A percentile compares a stretch with the other conserved stretches of the same genome.
These are phyloP conservation scores for Penicillium parvum DNA, from an alignment of 495 filamentous ascomycete genomes.

Conservation along the genomic window DNA sequence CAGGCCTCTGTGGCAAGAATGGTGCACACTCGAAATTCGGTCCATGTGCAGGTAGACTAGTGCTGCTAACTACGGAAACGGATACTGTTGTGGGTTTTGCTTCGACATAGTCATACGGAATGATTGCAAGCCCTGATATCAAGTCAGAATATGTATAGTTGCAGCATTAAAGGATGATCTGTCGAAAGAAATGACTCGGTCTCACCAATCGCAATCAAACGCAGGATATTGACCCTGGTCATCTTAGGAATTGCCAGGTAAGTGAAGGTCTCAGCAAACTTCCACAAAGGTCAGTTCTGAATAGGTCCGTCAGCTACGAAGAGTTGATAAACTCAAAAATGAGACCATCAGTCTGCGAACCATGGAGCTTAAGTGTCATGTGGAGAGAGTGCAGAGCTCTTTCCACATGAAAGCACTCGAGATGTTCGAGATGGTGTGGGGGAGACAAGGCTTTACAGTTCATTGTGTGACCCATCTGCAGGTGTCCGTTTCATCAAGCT, in stretches of 20 bases:
- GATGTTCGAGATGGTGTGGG: not conserved
- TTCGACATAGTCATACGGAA: not conserved
- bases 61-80: conserved; percentile 3
- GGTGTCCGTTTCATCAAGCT: not conserved
- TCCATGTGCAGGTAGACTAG: conserved; percentile 1
- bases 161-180: not conserved
- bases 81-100: conserved; percentile 8
- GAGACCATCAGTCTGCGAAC: not conserved
- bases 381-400: not conserved
- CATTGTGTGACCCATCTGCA: conserved; percentile 1
- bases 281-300: conserved; percentile 1
- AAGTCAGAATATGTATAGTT: not conserved
- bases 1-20: conserved; percentile 15
- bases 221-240: not conserved
- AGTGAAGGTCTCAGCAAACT: conserved; percentile 1
- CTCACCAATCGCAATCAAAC: conserved; percentile 8
- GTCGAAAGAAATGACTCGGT: not conserved
- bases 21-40: conserved; percentile 1
- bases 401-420: conserved; percentile 13
- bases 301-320: not conserved
- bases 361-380: not conserved
- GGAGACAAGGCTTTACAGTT: not conserved
- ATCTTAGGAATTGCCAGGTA: conserved; percentile 4
- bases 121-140: not conserved
- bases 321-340: not conserved